A percentile compares a stretch with the other conserved stretches of the same genome.
phyloP scores from a whole-genome alignment of 2,329 filamentous ascomycete species.

The Niveomyces coronatus region DNA sequence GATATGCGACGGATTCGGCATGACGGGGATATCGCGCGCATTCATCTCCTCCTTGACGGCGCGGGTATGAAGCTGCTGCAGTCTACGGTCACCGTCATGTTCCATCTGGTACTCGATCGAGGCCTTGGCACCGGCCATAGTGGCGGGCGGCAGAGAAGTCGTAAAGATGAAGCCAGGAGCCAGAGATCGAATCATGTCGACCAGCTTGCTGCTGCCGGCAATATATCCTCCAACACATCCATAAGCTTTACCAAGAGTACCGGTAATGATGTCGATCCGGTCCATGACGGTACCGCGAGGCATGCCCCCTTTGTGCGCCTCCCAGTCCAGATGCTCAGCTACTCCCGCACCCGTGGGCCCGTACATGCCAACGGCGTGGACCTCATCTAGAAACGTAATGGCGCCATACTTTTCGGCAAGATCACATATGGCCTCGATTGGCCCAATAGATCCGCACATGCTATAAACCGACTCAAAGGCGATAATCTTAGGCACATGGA shows the following conservation, averaged over 20 bases:
- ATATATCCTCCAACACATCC: conserved; percentile 98
- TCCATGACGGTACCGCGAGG: conserved; percentile 84
- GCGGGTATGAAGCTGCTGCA: conserved; percentile 94
- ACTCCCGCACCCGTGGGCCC: conserved; percentile 92
- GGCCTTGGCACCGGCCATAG: conserved; percentile 86
- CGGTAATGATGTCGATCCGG: conserved; percentile 94
- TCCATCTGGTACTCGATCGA: conserved; percentile 91
- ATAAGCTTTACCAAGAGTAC: conserved; percentile 94
- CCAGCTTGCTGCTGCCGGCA: conserved; percentile 73
- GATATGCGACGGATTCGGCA: conserved; percentile 96
- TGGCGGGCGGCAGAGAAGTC: conserved; percentile 87
- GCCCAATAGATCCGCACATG: conserved; percentile 97
- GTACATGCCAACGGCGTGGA: conserved; percentile 99
- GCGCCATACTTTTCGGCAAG: conserved; percentile 96
- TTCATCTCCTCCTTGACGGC: conserved; percentile 80
- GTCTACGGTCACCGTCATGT: conserved; percentile 74
- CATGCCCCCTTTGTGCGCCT: conserved; percentile 66
- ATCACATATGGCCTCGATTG: conserved; percentile 92
- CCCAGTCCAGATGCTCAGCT: conserved; percentile 92
- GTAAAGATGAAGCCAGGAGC: conserved; percentile 99
- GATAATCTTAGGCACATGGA: conserved; percentile 89
- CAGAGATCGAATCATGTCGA: conserved; percentile 88
- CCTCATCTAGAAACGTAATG: conserved; percentile 95
- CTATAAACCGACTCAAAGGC: conserved; percentile 98
- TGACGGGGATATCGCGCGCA: conserved; percentile 81